Base-by-base conservation (phyloP, 495 filamentous ascomycete genomes). In the Penicillium fimorum region DNA sequence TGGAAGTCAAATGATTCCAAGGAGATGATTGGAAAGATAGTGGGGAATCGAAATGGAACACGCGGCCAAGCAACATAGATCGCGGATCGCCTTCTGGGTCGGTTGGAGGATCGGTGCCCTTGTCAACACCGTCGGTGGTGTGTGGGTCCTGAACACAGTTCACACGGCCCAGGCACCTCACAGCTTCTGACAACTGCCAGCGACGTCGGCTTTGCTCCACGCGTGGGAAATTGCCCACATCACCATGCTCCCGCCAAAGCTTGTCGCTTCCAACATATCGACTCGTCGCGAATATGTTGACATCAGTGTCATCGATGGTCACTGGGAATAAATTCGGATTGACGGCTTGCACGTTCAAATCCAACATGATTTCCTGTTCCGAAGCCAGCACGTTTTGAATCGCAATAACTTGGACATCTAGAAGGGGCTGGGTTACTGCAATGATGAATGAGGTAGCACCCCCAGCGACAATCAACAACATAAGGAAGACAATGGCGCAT, bases 341-440 rank as follows among this genome's bases (percentile, higher is more conserved):
- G 56, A 89, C 77, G 1, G 93, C 94, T 56, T 79, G 79, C 37
- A 98, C 88, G n/a, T 88, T 84, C 9, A 97, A 76, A 64, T 98
- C 93, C 58, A 98, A 78, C 87, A 98, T 97, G 18, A 98, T 79
- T 65, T 97, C 95, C 70, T 96, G 89, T 66, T 96, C 88, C 58
- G 90, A 96, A 6, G 92, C 92, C 30, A 97, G 81, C 17, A 98
- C 91, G 61, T 96, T 92, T 59, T 86, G 83, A 57, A 98, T 88
- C 38, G 86, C 85, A 40, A 85, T 69, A 29, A 97, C 78, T 43
- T 84, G 76, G 51, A 97, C 87, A 43, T 89, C 84, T 40, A 85
- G 73, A 11, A 98, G 79, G 8, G 92, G 87, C 58, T 95, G 91
- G n/a, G 91, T 95, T 38, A 91, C 92, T 18, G 91, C 87, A 59